A percentile compares a stretch with the other conserved stretches of the same genome.
Evolutionary conservation across 306 rosid species (phyloP).

Genomic region (Comarum palustre): DNA sequence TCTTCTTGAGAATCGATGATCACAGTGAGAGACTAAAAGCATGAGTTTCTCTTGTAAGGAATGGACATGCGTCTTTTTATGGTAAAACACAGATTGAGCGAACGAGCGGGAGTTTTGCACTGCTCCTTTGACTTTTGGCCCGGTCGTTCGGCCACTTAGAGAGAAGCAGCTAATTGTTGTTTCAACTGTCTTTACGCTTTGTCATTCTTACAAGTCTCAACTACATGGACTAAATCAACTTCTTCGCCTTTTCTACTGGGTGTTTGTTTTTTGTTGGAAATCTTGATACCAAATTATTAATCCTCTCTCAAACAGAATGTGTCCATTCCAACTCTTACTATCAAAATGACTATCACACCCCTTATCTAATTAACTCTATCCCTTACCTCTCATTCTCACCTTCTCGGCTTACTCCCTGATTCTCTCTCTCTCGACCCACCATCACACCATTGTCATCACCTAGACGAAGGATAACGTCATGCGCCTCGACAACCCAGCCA

Average conservation of each 20-base stretch:
- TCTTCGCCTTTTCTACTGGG: neutral
- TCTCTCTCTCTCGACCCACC: no score
- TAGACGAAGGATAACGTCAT: no score
- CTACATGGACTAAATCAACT: neutral
- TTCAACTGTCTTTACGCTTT: neutral
- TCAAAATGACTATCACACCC: no score
- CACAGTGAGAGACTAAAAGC: neutral
- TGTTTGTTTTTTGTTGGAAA: neutral
- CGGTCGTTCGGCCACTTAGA: constrained; percentile 5
- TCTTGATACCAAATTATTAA: neutral
- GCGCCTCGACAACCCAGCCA: no score
- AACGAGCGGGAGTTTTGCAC: constrained; percentile 6
- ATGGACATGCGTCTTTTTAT: neutral
- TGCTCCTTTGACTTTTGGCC: neutral
- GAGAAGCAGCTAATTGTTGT: neutral
- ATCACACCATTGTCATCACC: no score
- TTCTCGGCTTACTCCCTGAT: no score
- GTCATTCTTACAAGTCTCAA: neutral
- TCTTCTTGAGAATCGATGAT: no score
- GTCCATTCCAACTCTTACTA: no score
- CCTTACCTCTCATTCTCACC: no score
- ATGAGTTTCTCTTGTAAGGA: neutral
- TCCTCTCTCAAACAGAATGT: no score
- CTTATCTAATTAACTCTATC: no score
- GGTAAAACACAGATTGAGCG: constrained; percentile 12